These are phyloP conservation scores for Castanea sativa DNA, from an alignment of 306 rosid species.

Conservation along the genomic window DNA sequence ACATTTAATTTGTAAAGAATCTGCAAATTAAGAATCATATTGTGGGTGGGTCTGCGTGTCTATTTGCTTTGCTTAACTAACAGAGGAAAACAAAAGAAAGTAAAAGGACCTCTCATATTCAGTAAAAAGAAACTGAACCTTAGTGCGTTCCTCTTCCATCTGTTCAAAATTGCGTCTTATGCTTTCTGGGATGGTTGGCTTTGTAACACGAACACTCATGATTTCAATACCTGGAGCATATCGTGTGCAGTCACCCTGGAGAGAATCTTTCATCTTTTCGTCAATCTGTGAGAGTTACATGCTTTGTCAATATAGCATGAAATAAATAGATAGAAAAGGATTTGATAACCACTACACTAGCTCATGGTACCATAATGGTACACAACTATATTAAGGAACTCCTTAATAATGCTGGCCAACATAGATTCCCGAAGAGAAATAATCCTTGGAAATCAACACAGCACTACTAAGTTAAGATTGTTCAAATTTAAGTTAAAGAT, in stretches of 20 bases:
- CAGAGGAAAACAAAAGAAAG: neutral
- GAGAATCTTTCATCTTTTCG: conserved; percentile 94
- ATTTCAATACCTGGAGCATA: conserved; percentile 97
- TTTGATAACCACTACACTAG: neutral
- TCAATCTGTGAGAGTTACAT: conserved; percentile 63
- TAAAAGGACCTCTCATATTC: neutral
- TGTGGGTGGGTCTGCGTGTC: neutral
- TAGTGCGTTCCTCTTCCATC: conserved; percentile 98
- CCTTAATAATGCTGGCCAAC: neutral
- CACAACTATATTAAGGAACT: neutral
- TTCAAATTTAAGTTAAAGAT: neutral
- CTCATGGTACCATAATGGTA: neutral
- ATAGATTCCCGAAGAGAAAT: neutral
- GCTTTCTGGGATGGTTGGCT: conserved; percentile 80
- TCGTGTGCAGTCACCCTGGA: conserved; percentile 86
- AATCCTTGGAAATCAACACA: neutral
- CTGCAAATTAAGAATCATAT: neutral
- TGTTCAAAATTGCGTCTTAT: conserved; percentile 75
- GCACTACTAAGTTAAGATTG: neutral
- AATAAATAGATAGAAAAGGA: neutral
- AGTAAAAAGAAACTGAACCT: conserved; percentile 52
- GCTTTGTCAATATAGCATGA: conserved; percentile 8
- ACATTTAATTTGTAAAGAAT: no score
- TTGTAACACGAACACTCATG: conserved; percentile 83
- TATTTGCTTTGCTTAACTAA: no score